These are phyloP conservation scores for Dothistroma pini DNA, from an alignment of 2,329 filamentous ascomycete species.

Conservation along the genomic window DNA sequence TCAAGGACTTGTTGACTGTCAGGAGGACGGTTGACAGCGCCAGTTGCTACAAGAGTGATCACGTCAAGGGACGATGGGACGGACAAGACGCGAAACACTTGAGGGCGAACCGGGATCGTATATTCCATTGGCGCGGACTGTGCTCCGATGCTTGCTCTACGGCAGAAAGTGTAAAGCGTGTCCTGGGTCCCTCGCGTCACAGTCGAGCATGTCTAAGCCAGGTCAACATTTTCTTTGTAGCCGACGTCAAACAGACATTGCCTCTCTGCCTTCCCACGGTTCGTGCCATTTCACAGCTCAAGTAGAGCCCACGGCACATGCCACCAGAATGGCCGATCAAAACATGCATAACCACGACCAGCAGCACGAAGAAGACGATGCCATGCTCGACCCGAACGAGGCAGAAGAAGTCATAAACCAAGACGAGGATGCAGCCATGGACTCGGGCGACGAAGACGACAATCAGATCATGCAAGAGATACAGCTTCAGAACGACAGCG, in stretches of 20 bases:
- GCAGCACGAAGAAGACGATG: constrained; percentile 57
- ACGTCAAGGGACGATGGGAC: no score
- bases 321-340: constrained; percentile 20
- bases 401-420: constrained; percentile 65
- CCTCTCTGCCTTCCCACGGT: neutral
- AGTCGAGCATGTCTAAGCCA: neutral
- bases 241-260: neutral
- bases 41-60: no score
- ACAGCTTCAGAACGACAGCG: constrained; percentile 82
- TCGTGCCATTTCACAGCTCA: neutral
- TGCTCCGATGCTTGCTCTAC: neutral
- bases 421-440: constrained; percentile 75
- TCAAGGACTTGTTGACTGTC: no score
- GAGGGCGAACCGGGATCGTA: neutral
- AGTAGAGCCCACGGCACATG: neutral
- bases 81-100: no score
- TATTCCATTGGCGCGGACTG: neutral
- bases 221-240: neutral
- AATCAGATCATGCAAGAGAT: constrained; percentile 64
- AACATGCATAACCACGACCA: constrained; percentile 44
- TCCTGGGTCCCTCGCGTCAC: neutral
- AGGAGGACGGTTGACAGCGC: no score
- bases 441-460: constrained; percentile 62
- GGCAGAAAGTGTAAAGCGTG: neutral
- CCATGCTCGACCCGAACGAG: constrained; percentile 73